Conservation (phyloP, 1,139 yeast species). For the Kazachstania sp. region DNA sequence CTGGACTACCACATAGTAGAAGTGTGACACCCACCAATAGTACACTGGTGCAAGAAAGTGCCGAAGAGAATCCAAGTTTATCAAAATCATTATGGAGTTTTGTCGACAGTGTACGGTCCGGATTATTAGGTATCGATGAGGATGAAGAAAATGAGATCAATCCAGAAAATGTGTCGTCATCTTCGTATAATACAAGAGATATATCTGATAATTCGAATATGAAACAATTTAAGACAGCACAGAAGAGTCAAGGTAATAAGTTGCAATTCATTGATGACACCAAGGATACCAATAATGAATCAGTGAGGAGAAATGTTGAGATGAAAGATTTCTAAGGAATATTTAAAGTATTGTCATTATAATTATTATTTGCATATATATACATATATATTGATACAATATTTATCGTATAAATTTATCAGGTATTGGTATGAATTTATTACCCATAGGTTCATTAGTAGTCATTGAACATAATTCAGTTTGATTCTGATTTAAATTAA, state of each 20-base stretch:
- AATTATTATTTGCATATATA: not conserved
- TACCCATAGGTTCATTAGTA: conserved; percentile 20
- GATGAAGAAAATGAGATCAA: conserved; percentile 10
- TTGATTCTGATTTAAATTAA: conserved; percentile 16
- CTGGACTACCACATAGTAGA: not conserved
- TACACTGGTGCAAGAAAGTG: not conserved
- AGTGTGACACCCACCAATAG: not conserved
- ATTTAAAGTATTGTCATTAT: not conserved
- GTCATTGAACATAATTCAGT: conserved; percentile 18
- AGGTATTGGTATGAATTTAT: conserved; percentile 10
- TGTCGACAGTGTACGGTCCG: conserved; percentile 34
- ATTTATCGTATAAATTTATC: not conserved
- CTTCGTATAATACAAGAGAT: not conserved
- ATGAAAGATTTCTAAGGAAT: conserved; percentile 6
- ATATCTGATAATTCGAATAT: conserved; percentile 3
- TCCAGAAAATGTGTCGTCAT: not conserved
- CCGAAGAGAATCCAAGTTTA: conserved; percentile 12
- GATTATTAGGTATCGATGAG: conserved; percentile 33
- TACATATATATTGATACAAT: not conserved
- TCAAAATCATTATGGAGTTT: conserved; percentile 34
- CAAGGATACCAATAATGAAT: conserved; percentile 3
- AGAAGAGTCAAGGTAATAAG: conserved; percentile 10
- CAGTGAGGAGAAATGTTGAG: conserved; percentile 6
- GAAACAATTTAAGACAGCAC: conserved; percentile 15
- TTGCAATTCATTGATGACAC: conserved; percentile 10